These are phyloP conservation scores for Zygoascus hellenicus DNA, from an alignment of 1,139 yeast species.

Conservation along the genomic window DNA sequence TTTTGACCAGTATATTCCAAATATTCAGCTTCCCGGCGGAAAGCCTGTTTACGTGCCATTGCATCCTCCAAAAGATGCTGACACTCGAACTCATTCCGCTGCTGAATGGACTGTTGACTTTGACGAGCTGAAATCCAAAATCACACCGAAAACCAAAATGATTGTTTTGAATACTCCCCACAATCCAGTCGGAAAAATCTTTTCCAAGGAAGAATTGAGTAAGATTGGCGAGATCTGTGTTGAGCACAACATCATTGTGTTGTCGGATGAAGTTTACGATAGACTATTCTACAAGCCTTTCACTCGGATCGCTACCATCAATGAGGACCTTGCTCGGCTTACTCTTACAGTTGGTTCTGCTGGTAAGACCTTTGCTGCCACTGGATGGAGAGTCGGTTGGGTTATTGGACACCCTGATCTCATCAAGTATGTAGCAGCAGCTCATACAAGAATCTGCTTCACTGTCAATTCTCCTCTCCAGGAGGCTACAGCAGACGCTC, in stretches of 20 bases:
- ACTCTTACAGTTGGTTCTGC: conserved; percentile 94
- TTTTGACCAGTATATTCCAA: conserved; percentile 92
- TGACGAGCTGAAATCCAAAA: conserved; percentile 62
- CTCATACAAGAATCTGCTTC: conserved; percentile 90
- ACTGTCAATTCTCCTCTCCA: conserved; percentile 91
- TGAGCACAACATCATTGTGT: conserved; percentile 68
- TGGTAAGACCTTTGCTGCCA: conserved; percentile 94
- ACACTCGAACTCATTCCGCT: conserved; percentile 60
- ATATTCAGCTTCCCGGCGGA: conserved; percentile 91
- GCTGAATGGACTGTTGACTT: conserved; percentile 85
- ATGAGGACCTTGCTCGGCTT: conserved; percentile 70
- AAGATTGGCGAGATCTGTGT: conserved; percentile 78
- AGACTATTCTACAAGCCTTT: conserved; percentile 70
- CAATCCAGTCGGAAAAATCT: conserved; percentile 91
- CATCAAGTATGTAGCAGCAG: conserved; percentile 74
- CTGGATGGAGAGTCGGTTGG: conserved; percentile 99
- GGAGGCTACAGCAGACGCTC: conserved; percentile 80
- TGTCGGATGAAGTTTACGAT: conserved; percentile 95
- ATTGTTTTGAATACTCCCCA: conserved; percentile 90
- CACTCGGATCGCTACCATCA: conserved; percentile 76
- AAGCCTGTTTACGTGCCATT: conserved; percentile 79
- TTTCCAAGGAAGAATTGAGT: conserved; percentile 64
- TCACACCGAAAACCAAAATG: conserved; percentile 72
- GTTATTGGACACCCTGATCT: conserved; percentile 80
- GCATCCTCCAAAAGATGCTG: conserved; percentile 74